A percentile compares a stretch with the other conserved stretches of the same genome.
These are phyloP conservation scores for Aethionema arabicum DNA, from an alignment of 345 rosid genomes.

Conservation along the genomic window DNA sequence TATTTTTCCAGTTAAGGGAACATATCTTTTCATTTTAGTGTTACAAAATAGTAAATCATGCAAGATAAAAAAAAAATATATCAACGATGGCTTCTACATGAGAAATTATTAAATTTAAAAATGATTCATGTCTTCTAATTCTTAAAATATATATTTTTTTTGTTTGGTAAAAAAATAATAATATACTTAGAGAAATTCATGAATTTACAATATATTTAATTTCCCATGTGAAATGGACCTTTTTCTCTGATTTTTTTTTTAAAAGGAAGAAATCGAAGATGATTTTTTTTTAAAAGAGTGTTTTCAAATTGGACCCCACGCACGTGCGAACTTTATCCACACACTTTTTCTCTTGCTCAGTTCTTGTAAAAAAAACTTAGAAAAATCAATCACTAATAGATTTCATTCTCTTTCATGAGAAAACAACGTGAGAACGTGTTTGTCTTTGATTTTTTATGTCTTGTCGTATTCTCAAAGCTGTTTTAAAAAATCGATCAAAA, in stretches of 20 bases:
- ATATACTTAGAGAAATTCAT: too few species aligned
- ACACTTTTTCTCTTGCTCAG: slow-evolving; percentile 25
- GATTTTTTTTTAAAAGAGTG: slow-evolving; percentile 2
- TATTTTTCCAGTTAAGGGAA: too few species aligned
- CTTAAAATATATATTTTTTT: too few species aligned
- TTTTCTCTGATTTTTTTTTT: too few species aligned
- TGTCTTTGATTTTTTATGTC: slow-evolving; percentile 30
- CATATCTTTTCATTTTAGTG: too few species aligned
- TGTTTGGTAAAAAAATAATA: too few species aligned
- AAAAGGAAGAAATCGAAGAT: slow-evolving; percentile 33
- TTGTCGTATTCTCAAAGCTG: slow-evolving; percentile 21
- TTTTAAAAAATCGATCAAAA: slow-evolving; percentile 23
- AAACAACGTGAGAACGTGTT: slow-evolving; percentile 25
- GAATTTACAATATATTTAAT: too few species aligned
- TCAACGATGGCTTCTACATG: too few species aligned
- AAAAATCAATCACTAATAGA: slow-evolving; percentile 22
- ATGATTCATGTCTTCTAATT: too few species aligned
- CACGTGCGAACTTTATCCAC: slow-evolving; percentile 38
- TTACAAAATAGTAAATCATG: too few species aligned
- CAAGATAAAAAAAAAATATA: too few species aligned
- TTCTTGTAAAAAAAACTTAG: slow-evolving; percentile 17
- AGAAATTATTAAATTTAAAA: too few species aligned
- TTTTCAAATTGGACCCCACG: slow-evolving; percentile 29
- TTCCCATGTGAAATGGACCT: slow-evolving; percentile 20
- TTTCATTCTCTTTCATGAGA: slow-evolving; percentile 26